Evolutionary conservation across 441 rosid genomes (phyloP), one percentile per base, ranked within the genome.

Genomic region (Pelargonium australe): DNA sequence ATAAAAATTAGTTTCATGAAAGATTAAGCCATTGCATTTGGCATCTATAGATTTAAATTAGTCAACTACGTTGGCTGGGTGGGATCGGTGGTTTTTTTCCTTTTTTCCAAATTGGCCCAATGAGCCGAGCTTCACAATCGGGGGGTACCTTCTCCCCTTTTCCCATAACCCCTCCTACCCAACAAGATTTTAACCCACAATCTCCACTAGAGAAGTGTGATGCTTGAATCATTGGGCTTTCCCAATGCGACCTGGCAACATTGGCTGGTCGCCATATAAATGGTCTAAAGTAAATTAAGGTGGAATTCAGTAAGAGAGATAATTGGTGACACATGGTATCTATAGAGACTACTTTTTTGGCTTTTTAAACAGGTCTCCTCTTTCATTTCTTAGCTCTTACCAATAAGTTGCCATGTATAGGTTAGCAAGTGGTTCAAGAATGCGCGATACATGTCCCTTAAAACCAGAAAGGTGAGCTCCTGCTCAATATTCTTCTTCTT

Each of bases 341-440:
- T 45, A 14, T 7, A n/a, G 19, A 47, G 40, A 23, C 62, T 23
- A 62, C 62, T 64, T 23, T 44, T 28, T 11, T 68, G 11, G 17
- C 68, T 34, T 49, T 72, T 17, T 17, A 34, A 34, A 34, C 40
- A 34, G 40, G 40, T 34, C 40, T 71, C 64, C 5, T 19, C 69
- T 44, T 66, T 70, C 17, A 34, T 19, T 63, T 67, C 66, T 64
- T 8, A 64, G 13, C 73, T 74, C 14, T 78, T 77, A 70, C 61
- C 17, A 62, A 20, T 40, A 37, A 76, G 43, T 72, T 69, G 40
- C 63, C 63, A 71, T 68, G 79, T 83, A 67, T 96, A 95, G 99
- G 97, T 95, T 64, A 88, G 85, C 83, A 92, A 92, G 82, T 95
- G 99, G 98, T 95, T 95, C 82, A 92, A 92, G 86, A 95, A 95